Evolutionary conservation across 208 protist genomes (phyloP), one percentile per base, ranked within the genome.

Genomic region (Leishmania braziliensis): DNA sequence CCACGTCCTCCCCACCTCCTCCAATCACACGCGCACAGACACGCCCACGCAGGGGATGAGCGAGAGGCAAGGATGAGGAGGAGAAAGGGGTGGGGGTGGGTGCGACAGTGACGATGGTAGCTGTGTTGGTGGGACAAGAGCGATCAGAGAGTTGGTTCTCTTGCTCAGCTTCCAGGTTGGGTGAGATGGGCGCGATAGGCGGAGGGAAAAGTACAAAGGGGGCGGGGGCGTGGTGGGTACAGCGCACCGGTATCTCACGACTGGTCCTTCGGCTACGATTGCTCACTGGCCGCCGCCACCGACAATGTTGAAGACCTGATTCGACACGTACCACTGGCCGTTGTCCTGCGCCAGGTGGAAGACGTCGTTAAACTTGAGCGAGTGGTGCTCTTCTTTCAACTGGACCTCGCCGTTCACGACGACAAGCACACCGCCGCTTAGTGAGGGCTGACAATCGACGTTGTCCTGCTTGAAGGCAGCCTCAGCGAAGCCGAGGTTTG

Each of bases 241-340:
- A 50, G 10, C 46, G 62, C 43, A 51, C 46, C 51, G 5, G 8
- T 26, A 14, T 63, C 71, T 46, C 46, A 51, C 68, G 26, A 36
- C 33, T 71, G 36, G 66, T 39, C 48, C 66, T 29, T 73, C 23
- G 8, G 26, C 33, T 5, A 75, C 5, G n/a, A 23, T 53, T 10
- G 6, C 29, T 84, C 88, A 95, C 68, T 92, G 91, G 39, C 90
- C 94, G 56, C 92, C 94, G 53, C 94, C 94, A 63, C 92, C 94
- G 71, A 97, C 88, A 69, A 97, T 94, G 81, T 93, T 93, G 78
- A 98, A 98, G 68, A 98, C 88, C 60, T 98, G 95, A 80, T 98
- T 98, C 6, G 91, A 90, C 65, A 98, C 89, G 80, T 91, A 96
- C 91, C 90, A 98, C 90, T 96, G 91, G 0, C 83, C 89, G 43